Evolutionary conservation across 352 stramenopile genomes (phyloP), one percentile per base, ranked within the genome.

Genomic region (Globisporangium paddicum): DNA sequence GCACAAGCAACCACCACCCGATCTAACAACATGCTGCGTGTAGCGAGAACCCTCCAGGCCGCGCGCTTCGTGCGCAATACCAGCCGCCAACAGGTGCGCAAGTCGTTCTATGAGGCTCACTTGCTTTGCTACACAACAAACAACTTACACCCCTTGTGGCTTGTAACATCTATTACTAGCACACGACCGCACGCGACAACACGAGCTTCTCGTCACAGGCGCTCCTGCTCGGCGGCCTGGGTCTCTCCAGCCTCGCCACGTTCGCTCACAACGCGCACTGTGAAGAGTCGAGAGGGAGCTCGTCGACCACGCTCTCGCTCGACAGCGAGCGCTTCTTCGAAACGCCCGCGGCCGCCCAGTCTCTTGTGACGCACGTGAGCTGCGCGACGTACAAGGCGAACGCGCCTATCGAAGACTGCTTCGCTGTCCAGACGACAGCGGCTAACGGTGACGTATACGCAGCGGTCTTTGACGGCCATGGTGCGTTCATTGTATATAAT

Each of bases 381-480:
- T 79, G 63, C 30, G 72, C 75, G 11, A 82, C 73, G 32, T 87
- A 87, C 65, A 77, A 75, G 55, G 77, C 77, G 53, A 87, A 87
- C 50, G 75, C 78, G 34, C 77, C 77, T n/a, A 87, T 86, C 45
- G 77, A 87, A 66, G 91, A 98, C 74, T 80, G 92, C 57, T 90
- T 86, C 60, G 69, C 82, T 46, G 77, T 95, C 46, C 73, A 92
- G 47, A 64, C 75, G 48, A 62, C 76, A 10, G 71, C 70, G 18
- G 59, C 67, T n/a, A 75, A 79, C 25, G 86, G 90, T 26, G 79
- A 90, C 61, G 78, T 96, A 40, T 95, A 92, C 58, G 86, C 82
- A 18, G 75, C 75, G 34, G 89, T 96, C 37, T 78, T 96, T 47
- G 90, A 98, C 64, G 90, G 90, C 3, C 90, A 98, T 59, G 89